Conservation (phyloP, 2,329 filamentous ascomycete genomes). For the Gremmenia infestans region DNA sequence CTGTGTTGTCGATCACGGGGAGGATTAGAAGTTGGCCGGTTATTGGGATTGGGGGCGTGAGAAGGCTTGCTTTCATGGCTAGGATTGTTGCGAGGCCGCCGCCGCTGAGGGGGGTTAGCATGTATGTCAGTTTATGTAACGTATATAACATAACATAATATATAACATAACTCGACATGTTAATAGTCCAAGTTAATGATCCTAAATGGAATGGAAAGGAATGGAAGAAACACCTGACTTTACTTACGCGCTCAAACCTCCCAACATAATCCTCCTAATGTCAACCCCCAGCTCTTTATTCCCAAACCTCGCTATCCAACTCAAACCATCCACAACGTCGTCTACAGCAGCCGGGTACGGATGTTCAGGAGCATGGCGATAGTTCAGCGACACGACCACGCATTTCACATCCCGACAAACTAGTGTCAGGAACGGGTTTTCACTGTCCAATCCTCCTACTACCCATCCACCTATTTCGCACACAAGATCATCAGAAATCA, state of each 20-base stretch:
- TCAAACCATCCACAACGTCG: slow-evolving; percentile 48
- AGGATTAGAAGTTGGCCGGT: slow-evolving; percentile 46
- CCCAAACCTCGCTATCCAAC: slow-evolving; percentile 35
- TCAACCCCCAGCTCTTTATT: slow-evolving; percentile 33
- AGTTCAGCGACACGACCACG: slow-evolving; percentile 48
- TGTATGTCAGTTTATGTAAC: too few species aligned
- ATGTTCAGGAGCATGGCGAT: slow-evolving; percentile 50
- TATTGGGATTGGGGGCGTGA: slow-evolving; percentile 14
- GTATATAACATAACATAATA: too few species aligned
- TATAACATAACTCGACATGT: too few species aligned
- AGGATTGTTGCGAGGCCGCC: slow-evolving; percentile 46
- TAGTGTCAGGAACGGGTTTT: slow-evolving; percentile 41
- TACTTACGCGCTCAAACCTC: slow-evolving; percentile 40
- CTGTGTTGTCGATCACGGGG: slow-evolving; percentile 53
- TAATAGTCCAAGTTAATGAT: too few species aligned
- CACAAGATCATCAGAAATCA: neutral
- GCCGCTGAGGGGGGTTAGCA: slow-evolving; percentile 26
- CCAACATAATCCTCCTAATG: slow-evolving; percentile 41
- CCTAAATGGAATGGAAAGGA: too few species aligned
- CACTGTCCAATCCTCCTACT: slow-evolving; percentile 49
- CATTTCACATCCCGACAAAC: slow-evolving; percentile 42
- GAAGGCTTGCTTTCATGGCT: slow-evolving; percentile 40
- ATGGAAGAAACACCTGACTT: neutral
- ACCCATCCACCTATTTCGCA: slow-evolving; percentile 43
- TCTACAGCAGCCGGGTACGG: slow-evolving; percentile 51